Base-by-base conservation (phyloP, 2,329 filamentous ascomycete genomes). In the Basipetospora sp. region DNA sequence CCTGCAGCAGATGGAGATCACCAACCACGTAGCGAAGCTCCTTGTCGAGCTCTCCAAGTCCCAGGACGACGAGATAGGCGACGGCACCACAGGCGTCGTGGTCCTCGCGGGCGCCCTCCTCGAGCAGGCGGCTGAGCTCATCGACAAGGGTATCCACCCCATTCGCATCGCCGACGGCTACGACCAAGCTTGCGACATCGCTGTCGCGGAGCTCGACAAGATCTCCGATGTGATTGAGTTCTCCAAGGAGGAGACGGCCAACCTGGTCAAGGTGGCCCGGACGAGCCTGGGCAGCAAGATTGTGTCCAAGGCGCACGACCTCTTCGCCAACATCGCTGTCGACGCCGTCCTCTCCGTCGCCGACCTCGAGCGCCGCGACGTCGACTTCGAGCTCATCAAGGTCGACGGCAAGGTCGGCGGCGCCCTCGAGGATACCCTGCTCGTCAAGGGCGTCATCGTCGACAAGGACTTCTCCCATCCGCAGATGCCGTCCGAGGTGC, bases 381-480 rank as follows among this genome's bases (percentile, higher is more conserved):
- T 98, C 43, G 87, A 98, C 56, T 98, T 98, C 54, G 90, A 98
- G 65, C 65, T 98, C 49, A 98, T 98, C 68, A 98, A 98, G 71
- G 88, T 98, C 36, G 90, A 98, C 53, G 88, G 90, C 52, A 98
- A 98, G 69, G 86, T 96, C 26, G 90, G 90, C 50, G 90, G 92
- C 42, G 64, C 88, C 19, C 71, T 98, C 14, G 88, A 96, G 60
- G 90, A 98, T 60, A 83, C 87, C 5, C 64, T 96, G 20, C 76
- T 98, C 31, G 88, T 98, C 50, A 92, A 96, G 65, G 90, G 90
- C 57, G 90, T 98, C 47, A 93, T 98, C 57, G 74, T 98, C 58
- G 90, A 98, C 74, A 98, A 98, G 69, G 92, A 98, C 65, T 98
- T 98, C 61, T 96, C 90, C 26, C 90, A 98, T 60, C 90, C 90